A percentile compares a stretch with the other conserved stretches of the same genome.
These are phyloP conservation scores for Cytidiella melzeri DNA, from an alignment of 768 basidiomycete genomes.

Conservation along the genomic window DNA sequence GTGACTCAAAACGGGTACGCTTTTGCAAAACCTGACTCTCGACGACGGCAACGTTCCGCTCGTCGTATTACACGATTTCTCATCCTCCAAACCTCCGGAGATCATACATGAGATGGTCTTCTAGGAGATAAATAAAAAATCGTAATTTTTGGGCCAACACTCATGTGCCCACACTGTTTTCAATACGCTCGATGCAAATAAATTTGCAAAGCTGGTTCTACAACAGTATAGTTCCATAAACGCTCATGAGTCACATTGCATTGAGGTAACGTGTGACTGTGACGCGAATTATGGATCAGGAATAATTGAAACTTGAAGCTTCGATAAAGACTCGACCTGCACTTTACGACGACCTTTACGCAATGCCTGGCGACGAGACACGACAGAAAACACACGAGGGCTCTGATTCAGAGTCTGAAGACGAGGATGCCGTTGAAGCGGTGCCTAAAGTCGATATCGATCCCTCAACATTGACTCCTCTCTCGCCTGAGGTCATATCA, in stretches of 20 bases:
- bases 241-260: background rate
- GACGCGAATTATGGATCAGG: background rate
- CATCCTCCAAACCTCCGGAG: no score
- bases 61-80: no score
- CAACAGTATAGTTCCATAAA: no score
- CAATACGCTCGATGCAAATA: no score
- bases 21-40: no score
- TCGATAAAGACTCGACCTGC: background rate
- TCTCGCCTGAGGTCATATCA: slow-evolving; percentile 86
- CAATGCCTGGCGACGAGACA: slow-evolving; percentile 73
- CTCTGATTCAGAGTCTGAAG: slow-evolving; percentile 66
- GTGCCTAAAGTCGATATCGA: slow-evolving; percentile 73
- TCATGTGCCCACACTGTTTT: no score
- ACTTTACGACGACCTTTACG: background rate
- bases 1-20: no score
- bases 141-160: no score
- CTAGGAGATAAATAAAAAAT: no score
- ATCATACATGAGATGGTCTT: no score
- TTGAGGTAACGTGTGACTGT: background rate
- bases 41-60: no score
- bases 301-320: background rate
- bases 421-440: slow-evolving; percentile 47
- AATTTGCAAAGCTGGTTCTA: no score
- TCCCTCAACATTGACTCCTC: slow-evolving; percentile 73
- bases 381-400: slow-evolving; percentile 52